Evolutionary conservation across 495 filamentous ascomycete genomes (phyloP), one percentile per base, ranked within the genome.

Genomic region (Neurospora sp.): DNA sequence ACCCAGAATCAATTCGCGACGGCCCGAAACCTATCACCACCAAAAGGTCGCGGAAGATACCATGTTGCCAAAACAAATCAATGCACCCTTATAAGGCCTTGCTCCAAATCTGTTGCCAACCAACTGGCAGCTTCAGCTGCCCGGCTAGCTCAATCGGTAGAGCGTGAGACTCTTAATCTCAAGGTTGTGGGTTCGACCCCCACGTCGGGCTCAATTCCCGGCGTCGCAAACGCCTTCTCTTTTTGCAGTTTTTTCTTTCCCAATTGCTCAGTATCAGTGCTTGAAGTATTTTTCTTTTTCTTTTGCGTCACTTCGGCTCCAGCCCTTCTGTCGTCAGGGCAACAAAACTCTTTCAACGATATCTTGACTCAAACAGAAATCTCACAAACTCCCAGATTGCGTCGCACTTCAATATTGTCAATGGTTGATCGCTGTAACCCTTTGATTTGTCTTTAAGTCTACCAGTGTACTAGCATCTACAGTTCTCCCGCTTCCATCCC

Each of bases 101-200:
- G 13, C 1, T 54, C 3, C 1, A 0, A 19, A 5, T 2, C 13
- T 8, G 1, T 7, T 19, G 8, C 1, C 28, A 28, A 62, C 24
- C 54, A 62, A 62, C 28, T 62, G 54, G 54, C 54, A 62, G 54
- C 54, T 17, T 62, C 6, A 31, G 54, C 54, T 62, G 70, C 70
- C 70, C 70, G 77, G 87, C 86, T 90, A 90, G 88, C 88, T 90
- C 88, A 90, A 89, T 90, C 88, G 88, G 88, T 88, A 89, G 88
- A 90, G 88, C 88, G 88, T 89, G 85, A 89, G 88, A 90, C 88
- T 90, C 88, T 90, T 90, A 90, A 62, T 62, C 54, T 62, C 54
- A 62, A 62, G 54, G 54, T 62, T 62, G 54, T 62, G 54, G 54
- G 54, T 28, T 28, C 54, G 54, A 66, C 28, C 54, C 54, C 54